These are phyloP conservation scores for Climacium dendroides DNA, from an alignment of 225 moss, liverwort and hornwort genomes.

Conservation along the genomic window DNA sequence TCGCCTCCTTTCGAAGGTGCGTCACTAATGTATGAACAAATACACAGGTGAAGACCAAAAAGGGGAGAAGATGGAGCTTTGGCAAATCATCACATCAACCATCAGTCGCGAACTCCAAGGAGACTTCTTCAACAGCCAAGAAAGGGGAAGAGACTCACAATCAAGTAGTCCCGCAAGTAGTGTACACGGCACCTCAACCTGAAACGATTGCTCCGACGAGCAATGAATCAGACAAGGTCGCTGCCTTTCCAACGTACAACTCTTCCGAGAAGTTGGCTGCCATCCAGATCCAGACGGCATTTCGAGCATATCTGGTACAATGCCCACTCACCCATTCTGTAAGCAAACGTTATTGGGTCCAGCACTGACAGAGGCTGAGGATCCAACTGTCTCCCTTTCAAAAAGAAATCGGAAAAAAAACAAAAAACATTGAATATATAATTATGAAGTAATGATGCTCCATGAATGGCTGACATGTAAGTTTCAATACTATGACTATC, in stretches of 20 bases:
- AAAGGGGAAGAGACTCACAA: conserved; percentile 26
- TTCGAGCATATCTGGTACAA: conserved; percentile 80
- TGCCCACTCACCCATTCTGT: neutral
- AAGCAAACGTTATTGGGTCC: neutral
- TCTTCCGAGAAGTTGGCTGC: conserved; percentile 18
- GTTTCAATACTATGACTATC: neutral
- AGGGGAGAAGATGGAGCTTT: conserved; percentile 76
- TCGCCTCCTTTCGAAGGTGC: neutral
- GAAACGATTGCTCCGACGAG: neutral
- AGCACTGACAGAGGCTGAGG: neutral
- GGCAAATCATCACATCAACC: conserved; percentile 48
- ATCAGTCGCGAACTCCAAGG: conserved; percentile 12
- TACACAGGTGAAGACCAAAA: conserved; percentile 57
- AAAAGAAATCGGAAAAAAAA: too few relatives aligned
- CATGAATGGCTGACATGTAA: neutral
- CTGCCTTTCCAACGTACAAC: neutral
- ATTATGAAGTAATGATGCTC: neutral
- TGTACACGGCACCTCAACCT: neutral
- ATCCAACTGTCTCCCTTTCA: neutral
- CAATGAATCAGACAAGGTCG: neutral
- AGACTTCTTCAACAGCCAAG: conserved; percentile 15
- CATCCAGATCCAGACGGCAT: conserved; percentile 42
- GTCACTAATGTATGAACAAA: neutral
- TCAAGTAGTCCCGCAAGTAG: too few relatives aligned
- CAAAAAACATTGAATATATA: neutral